Evolutionary conservation across 2,329 filamentous ascomycete genomes (phyloP).

Genomic region (Colletotrichum cordylinicola): DNA sequence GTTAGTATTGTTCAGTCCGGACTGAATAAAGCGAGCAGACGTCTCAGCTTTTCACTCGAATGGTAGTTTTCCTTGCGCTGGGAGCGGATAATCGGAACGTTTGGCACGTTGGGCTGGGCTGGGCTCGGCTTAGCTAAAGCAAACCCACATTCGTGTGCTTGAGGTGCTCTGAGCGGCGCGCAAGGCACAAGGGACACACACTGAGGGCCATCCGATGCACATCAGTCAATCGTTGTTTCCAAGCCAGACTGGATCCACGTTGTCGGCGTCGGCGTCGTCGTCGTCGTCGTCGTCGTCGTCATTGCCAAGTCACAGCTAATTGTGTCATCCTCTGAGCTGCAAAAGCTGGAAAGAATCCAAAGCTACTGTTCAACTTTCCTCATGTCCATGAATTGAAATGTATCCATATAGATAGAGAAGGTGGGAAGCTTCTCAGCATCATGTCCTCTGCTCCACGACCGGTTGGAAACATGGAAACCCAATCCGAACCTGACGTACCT

Average conservation of each 20-base stretch:
- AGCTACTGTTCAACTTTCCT: background rate
- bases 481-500: background rate
- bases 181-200: background rate
- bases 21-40: background rate
- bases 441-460: background rate
- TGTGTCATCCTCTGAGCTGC: background rate
- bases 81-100: slow-evolving; percentile 13
- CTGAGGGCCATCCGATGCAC: background rate
- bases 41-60: background rate
- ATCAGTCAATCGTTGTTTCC: background rate
- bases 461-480: background rate
- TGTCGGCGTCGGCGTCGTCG: background rate
- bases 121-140: slow-evolving; percentile 9
- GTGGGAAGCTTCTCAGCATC: background rate
- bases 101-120: slow-evolving; percentile 6
- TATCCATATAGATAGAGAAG: background rate
- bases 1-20: background rate
- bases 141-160: background rate
- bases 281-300: background rate
- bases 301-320: background rate
- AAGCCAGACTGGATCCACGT: background rate
- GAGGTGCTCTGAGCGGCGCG: background rate
- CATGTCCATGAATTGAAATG: background rate
- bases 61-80: background rate
- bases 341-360: background rate